Base-by-base conservation (phyloP, 169 alveolate genomes). In the Plasmodium adleri region DNA sequence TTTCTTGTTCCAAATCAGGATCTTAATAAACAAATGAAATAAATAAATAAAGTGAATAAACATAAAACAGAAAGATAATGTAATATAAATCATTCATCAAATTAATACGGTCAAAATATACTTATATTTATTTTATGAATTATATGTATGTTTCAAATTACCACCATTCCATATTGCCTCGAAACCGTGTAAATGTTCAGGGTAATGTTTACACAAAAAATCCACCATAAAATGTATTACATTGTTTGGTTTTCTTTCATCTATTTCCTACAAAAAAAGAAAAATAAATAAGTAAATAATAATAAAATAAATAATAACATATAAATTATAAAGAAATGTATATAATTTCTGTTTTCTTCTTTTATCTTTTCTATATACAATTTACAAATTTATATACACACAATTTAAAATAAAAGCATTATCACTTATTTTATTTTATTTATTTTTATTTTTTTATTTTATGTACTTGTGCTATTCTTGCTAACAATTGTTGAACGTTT, bases 1-100 rank as follows among this genome's bases (percentile, higher is more conserved):
- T 92, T 74, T 91, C 96, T 24, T 91, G 60, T 93, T 95, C 97
- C 62, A 96, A 87, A 50, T 96, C 97, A 45, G 97, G 98, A 73
- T 96, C 98, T 94, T 20, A 49, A 56, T 8, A 17, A 80, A 56
- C 7, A 62, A 58, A 52, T 17, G 5, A 56, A 73, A 74, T 32
- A 59, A 45, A 15, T 54, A 72, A 52, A 54, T 50, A 72, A 28
- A 59, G 7, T 3, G 24, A 26, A 17, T 24, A 52, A 54, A 52
- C 1, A 24, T 43, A 39, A 17, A 17, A 60, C 22, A 60, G 7
- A 52, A 52, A 52, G 45, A 32, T 32, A 32, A 0, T 32, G 5
- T 32, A 5, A 32, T 32, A 32, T 32, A 32, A 32, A 32, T 32
- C 45, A 32, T 32, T 32, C 45, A 32, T 32, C 45, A 32, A 32